Conservation (phyloP, 1,284 basidiomycete species). For the Pseudozyma tsukubaensis region DNA sequence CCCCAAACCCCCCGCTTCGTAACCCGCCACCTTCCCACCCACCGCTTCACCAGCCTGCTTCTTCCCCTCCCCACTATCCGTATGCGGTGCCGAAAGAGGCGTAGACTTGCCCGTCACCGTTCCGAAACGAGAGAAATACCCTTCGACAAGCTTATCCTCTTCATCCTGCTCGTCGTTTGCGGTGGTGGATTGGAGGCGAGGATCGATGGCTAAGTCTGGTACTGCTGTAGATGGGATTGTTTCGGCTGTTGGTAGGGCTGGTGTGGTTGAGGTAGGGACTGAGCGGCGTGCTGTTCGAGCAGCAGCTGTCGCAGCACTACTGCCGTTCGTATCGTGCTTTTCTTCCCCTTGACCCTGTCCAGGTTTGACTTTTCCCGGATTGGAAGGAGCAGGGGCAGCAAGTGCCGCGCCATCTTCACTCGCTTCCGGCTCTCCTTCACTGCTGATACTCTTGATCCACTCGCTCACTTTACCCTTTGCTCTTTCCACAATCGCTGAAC, state of each 20-base stretch:
- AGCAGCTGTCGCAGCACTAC: no score
- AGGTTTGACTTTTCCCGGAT: no score
- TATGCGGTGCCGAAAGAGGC: neutral
- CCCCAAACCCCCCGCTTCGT: slow-evolving; percentile 5
- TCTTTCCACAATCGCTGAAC: slow-evolving; percentile 19
- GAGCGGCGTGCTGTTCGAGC: no score
- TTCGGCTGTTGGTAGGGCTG: no score
- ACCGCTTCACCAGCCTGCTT: neutral
- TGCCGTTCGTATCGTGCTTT: neutral
- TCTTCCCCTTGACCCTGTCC: no score
- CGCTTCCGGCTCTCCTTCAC: slow-evolving; percentile 15
- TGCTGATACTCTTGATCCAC: slow-evolving; percentile 37
- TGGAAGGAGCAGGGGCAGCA: no score
- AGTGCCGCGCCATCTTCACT: neutral
- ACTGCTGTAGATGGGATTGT: neutral
- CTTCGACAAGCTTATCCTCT: slow-evolving; percentile 1
- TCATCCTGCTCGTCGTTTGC: neutral
- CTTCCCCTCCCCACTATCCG: neutral
- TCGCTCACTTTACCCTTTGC: slow-evolving; percentile 31
- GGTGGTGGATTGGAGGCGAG: neutral
- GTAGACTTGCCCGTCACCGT: slow-evolving; percentile 24
- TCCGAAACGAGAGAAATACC: slow-evolving; percentile 30
- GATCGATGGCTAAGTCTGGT: slow-evolving; percentile 4
- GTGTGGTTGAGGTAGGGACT: no score
- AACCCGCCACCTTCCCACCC: neutral